These are phyloP conservation scores for Amphibolis antarctica DNA, from an alignment of 106 monocot species.

Conservation along the genomic window DNA sequence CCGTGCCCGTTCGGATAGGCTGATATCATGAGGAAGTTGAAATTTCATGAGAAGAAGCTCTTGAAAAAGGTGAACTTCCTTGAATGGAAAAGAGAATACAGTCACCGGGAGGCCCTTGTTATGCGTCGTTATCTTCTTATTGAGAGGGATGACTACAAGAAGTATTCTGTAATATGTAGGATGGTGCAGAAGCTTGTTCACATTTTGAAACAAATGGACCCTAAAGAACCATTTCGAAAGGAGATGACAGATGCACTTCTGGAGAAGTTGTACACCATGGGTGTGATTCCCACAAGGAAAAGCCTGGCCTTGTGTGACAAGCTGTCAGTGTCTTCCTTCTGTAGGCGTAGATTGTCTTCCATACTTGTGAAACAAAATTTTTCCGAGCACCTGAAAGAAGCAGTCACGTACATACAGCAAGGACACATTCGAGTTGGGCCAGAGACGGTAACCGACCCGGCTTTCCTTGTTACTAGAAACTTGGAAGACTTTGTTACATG, in stretches of 20 bases:
- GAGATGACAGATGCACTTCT: conserved; percentile 69
- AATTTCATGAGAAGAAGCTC: conserved; percentile 91
- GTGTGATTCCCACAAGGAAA: conserved; percentile 68
- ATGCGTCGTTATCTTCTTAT: conserved; percentile 55
- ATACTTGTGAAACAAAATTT: conserved; percentile 52
- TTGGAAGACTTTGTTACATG: conserved; percentile 90
- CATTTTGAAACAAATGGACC: conserved; percentile 73
- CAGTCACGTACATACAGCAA: conserved; percentile 84
- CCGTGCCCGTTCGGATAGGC: too few species aligned
- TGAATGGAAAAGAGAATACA: conserved; percentile 64
- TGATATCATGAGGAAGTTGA: conserved; percentile 71
- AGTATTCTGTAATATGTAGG: conserved; percentile 71
- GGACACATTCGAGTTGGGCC: conserved; percentile 87
- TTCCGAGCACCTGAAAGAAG: conserved; percentile 71
- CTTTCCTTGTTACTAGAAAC: conserved; percentile 72
- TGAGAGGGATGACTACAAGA: conserved; percentile 91
- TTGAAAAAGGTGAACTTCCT: conserved; percentile 80
- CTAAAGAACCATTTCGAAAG: conserved; percentile 69
- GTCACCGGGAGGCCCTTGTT: conserved; percentile 62
- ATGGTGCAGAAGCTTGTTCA: conserved; percentile 76
- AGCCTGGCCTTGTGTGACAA: conserved; percentile 74
- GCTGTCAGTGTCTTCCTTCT: conserved; percentile 74
- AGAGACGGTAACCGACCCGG: conserved; percentile 66
- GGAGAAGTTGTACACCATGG: conserved; percentile 84
- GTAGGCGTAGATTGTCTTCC: conserved; percentile 54